A percentile compares a stretch with the other conserved stretches of the same genome.
Conservation (phyloP, 2,329 filamentous ascomycete genomes). For the Xylaria sp. region DNA sequence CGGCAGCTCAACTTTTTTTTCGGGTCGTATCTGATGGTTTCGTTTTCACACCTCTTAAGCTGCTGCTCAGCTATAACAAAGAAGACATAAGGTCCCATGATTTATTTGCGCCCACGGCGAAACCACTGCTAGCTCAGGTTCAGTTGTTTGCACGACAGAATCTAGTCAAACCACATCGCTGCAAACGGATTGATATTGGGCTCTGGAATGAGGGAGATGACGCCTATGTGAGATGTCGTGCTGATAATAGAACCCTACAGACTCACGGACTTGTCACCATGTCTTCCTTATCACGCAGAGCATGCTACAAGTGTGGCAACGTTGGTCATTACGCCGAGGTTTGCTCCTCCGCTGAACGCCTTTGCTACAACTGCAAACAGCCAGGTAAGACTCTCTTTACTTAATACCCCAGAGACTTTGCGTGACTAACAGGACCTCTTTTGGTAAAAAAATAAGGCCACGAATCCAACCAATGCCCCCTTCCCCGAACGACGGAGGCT, state of each 20-base stretch:
- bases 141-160: not conserved
- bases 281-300: slow-evolving; percentile 83
- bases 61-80: not conserved
- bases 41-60: not conserved
- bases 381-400: slow-evolving; percentile 62
- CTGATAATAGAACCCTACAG: slow-evolving; percentile 49
- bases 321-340: slow-evolving; percentile 87
- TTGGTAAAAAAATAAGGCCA: slow-evolving; percentile 70
- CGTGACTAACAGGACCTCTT: slow-evolving; percentile 33
- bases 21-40: not conserved
- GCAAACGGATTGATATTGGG: slow-evolving; percentile 46
- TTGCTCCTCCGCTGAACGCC: slow-evolving; percentile 95
- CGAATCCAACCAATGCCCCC: slow-evolving; percentile 97
- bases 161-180: slow-evolving; percentile 46
- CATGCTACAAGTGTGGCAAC: slow-evolving; percentile 86
- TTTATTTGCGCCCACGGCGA: not conserved
- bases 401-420: not conserved
- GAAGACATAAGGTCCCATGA: not conserved
- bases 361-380: slow-evolving; percentile 99
- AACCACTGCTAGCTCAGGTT: not conserved
- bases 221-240: slow-evolving; percentile 48
- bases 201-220: slow-evolving; percentile 44
- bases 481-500: slow-evolving; percentile 94
- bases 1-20: not conserved
- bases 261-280: slow-evolving; percentile 59